phyloP scores from a whole-genome alignment of 345 rosid genomes.

The rapeseed (Brassica napus) region Da-Ae NC_063441.1:6932501-6933000 shows the following conservation, averaged over 20 bases:
- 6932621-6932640: slow-evolving; percentile 95
- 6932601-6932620: slow-evolving; percentile 99
- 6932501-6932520: slow-evolving; percentile 26
- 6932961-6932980: background rate
- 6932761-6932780: slow-evolving; percentile 99
- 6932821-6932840: slow-evolving; percentile 95
- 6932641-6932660: slow-evolving; percentile 86
- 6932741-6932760: slow-evolving; percentile 88
- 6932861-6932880: slow-evolving; percentile 95
- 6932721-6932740: slow-evolving; percentile 50
- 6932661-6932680: slow-evolving; percentile 47
- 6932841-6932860: slow-evolving; percentile 82
- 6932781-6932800: slow-evolving; percentile 91
- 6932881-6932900: slow-evolving; percentile 99
- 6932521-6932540: background rate
- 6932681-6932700: slow-evolving; percentile 5
- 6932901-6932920: slow-evolving; percentile 94
- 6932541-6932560: slow-evolving; percentile 66
- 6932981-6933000: background rate
- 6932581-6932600: slow-evolving; percentile 93
- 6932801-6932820: slow-evolving; percentile 98
- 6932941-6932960: slow-evolving; percentile 9
- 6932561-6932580: slow-evolving; percentile 90
- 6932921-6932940: slow-evolving; percentile 75
- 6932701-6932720: slow-evolving; percentile 6